Evolutionary conservation across 257 asterid genomes (phyloP), one percentile per base, ranked within the genome.

Genomic region (Parsonsia alboflavescens): DNA sequence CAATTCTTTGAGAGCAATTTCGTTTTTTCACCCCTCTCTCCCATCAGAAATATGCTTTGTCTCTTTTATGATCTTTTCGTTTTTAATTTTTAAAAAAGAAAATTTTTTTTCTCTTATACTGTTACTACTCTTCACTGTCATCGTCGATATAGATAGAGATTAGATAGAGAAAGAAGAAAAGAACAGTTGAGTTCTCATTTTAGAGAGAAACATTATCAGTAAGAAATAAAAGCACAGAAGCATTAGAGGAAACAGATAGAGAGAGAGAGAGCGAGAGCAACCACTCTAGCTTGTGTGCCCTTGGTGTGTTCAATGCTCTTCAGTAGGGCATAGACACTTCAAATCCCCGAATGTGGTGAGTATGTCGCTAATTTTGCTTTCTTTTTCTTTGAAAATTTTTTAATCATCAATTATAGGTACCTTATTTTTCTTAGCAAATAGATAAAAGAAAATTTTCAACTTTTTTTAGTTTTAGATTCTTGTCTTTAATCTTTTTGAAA

Each of bases 341-440:
- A 33, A 65, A 12, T 67, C 76, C 46, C 42, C 65, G 56, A 86
- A 83, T 83, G 86, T 69, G 83, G 83, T 68, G 80, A 87, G 33
- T 58, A 50, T 71, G 72, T 58, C 28, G 82, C 82, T 85, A 45
- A 76, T 73, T 52, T 75, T 73, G 77, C 68, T 71, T 79, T 56
- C 77, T 76, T 69, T 48, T 22, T 26, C 59, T 53, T 56, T 16
- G 68, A 7, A 69, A 58, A 71, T 64, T 75, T 53, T 24, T n/a
- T 41, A 24, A 16, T 65, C 65, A 59, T 30, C 80, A 44, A 19
- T 80, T 70, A 21, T 74, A 77, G 81, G 81, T 73, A 36, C 71
- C 36, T 33, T 33, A 1, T 30, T 53, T 7, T 44, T 56, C 21
- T 16, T 12, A 24, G 69, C 42, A 68, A 26, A 63, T 36, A 17